Conservation (phyloP, 129 eudicot species). For the Flaveria trinervia region DNA sequence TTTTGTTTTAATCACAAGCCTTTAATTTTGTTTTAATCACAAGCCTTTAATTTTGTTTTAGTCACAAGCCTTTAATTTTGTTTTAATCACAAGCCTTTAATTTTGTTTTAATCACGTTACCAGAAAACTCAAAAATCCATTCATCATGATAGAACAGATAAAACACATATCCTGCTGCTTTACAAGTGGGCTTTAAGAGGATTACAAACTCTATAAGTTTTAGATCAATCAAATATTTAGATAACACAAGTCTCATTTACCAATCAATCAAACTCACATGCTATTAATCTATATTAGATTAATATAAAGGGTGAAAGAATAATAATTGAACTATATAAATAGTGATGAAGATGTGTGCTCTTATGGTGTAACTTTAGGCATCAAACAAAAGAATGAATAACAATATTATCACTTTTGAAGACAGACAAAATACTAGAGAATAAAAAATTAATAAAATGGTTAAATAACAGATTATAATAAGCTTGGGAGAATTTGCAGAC, state of each 20-base stretch:
- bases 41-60: too few species aligned
- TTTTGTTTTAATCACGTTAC: too few species aligned
- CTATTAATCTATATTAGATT: too few species aligned
- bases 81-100: not conserved
- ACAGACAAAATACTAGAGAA: slow-evolving; percentile 24
- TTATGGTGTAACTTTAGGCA: slow-evolving; percentile 20
- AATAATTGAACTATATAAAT: slow-evolving; percentile 19
- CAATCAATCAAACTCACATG: not conserved
- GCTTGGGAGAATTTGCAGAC: slow-evolving; percentile 36
- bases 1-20: too few species aligned
- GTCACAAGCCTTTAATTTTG: too few species aligned
- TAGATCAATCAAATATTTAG: not conserved
- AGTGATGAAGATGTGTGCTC: slow-evolving; percentile 16
- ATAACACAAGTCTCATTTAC: not conserved
- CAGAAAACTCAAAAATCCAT: too few species aligned
- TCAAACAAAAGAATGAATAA: slow-evolving; percentile 30
- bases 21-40: not conserved
- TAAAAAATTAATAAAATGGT: not conserved
- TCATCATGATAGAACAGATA: too few species aligned
- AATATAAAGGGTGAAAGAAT: slow-evolving; percentile 22
- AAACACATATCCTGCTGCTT: too few species aligned
- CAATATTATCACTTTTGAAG: slow-evolving; percentile 21
- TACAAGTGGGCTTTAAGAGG: too few species aligned
- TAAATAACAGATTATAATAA: slow-evolving; percentile 31
- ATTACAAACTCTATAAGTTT: too few species aligned